Evolutionary conservation across 306 rosid genomes (phyloP).

Genomic region (Vicia sativa): DNA sequence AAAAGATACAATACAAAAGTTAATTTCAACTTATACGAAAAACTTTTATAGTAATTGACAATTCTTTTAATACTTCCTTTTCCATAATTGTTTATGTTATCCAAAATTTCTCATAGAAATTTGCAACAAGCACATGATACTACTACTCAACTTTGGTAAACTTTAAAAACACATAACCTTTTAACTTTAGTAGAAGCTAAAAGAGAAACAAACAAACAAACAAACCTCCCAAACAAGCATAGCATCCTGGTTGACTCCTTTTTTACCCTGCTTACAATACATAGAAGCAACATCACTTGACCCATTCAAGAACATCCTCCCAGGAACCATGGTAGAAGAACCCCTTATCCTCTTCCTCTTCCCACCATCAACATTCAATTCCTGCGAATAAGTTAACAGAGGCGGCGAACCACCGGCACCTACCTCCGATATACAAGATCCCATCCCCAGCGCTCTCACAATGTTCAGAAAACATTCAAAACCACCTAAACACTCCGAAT

Average conservation of each 20-base stretch:
- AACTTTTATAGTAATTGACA: neutral
- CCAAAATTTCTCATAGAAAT: neutral
- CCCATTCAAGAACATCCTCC: slow-evolving; percentile 74
- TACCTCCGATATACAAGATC: slow-evolving; percentile 65
- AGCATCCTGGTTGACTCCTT: slow-evolving; percentile 93
- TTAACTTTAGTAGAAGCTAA: neutral
- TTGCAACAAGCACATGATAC: slow-evolving; percentile 14
- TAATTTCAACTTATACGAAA: neutral
- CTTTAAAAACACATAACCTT: slow-evolving; percentile 14
- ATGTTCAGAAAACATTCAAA: slow-evolving; percentile 84
- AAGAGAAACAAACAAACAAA: slow-evolving; percentile 14
- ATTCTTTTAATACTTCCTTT: slow-evolving; percentile 1
- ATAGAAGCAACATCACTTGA: slow-evolving; percentile 68
- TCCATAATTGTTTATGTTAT: neutral
- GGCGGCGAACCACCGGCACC: slow-evolving; percentile 43
- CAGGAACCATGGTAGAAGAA: slow-evolving; percentile 58
- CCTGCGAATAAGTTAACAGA: slow-evolving; percentile 41
- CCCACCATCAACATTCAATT: slow-evolving; percentile 43
- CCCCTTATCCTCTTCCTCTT: slow-evolving; percentile 54
- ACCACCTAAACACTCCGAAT: slow-evolving; percentile 60
- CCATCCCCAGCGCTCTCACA: slow-evolving; percentile 93
- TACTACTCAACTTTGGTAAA: slow-evolving; percentile 9
- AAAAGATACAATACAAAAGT: neutral
- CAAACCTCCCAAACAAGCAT: slow-evolving; percentile 98
- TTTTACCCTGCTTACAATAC: slow-evolving; percentile 81